Percentiles rank a stretch among this genome's conserved stretches.
phyloP scores from a whole-genome alignment of 83 land plant species.

The Diphasiastrum complanatum region DNA sequence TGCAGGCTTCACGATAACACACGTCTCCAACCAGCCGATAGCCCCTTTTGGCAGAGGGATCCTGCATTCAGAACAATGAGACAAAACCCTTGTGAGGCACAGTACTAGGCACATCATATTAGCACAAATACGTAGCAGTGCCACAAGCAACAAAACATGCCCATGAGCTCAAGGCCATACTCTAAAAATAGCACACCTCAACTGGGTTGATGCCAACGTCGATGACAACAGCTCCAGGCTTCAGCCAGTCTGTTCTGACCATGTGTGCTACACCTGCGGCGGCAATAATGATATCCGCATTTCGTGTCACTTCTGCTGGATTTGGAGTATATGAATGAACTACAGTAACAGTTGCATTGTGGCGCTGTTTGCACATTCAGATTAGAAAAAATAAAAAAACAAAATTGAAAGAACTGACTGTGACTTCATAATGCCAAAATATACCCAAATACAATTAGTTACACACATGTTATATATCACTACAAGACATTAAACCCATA shows the following conservation, averaged over 20 bases:
- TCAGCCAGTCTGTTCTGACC: slow-evolving; percentile 63
- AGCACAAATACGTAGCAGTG: neutral
- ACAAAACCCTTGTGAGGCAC: neutral
- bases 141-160: neutral
- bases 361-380: slow-evolving; percentile 47
- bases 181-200: slow-evolving; percentile 42
- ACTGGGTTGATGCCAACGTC: slow-evolving; percentile 76
- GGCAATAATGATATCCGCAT: slow-evolving; percentile 70
- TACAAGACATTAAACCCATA: too few species aligned
- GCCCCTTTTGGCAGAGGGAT: slow-evolving; percentile 49
- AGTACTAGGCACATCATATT: neutral
- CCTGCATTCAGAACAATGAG: slow-evolving; percentile 33
- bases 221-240: slow-evolving; percentile 70
- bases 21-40: slow-evolving; percentile 78
- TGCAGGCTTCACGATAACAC: slow-evolving; percentile 65
- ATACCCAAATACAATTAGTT: too few species aligned
- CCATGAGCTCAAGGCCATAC: neutral
- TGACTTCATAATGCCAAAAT: too few species aligned
- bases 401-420: too few species aligned
- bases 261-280: slow-evolving; percentile 69
- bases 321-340: slow-evolving; percentile 56
- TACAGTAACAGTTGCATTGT: slow-evolving; percentile 74
- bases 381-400: too few species aligned
- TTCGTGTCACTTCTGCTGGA: slow-evolving; percentile 61
- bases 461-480: too few species aligned